Conservation (phyloP, 2,329 filamentous ascomycete genomes). For the Periconia macrospinosa region DNA sequence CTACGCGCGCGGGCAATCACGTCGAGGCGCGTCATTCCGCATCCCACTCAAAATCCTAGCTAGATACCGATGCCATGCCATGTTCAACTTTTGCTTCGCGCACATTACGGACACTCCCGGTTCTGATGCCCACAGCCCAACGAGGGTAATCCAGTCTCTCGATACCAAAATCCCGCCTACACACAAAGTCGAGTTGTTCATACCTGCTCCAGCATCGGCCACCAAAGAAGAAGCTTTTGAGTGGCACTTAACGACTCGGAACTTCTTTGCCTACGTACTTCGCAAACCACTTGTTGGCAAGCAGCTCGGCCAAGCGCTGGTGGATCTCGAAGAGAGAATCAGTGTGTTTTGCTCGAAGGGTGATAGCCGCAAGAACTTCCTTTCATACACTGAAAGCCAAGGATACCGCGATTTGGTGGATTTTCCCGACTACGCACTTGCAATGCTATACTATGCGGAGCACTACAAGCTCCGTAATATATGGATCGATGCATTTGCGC, state of each 20-base stretch:
- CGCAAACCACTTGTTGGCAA: constrained; percentile 68
- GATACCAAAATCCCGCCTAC: constrained; percentile 38
- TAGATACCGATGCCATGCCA: constrained; percentile 59
- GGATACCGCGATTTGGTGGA: constrained; percentile 70
- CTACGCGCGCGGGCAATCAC: constrained; percentile 66
- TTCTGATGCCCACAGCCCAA: constrained; percentile 9
- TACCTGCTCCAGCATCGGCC: constrained; percentile 63
- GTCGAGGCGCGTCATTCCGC: constrained; percentile 68
- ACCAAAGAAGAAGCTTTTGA: constrained; percentile 59
- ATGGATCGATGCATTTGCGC: constrained; percentile 73
- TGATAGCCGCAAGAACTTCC: constrained; percentile 54
- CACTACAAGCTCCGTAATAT: constrained; percentile 63
- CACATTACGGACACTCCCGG: constrained; percentile 26
- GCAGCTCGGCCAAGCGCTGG: constrained; percentile 65
- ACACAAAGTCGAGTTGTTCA: constrained; percentile 61
- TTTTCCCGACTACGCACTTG: constrained; percentile 69
- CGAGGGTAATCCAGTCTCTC: constrained; percentile 31
- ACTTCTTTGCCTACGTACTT: constrained; percentile 73
- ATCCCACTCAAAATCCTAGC: constrained; percentile 63
- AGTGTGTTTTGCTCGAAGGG: constrained; percentile 57
- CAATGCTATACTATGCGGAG: constrained; percentile 69
- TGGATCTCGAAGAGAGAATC: constrained; percentile 67
- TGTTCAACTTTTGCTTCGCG: constrained; percentile 56
- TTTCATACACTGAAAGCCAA: constrained; percentile 67
- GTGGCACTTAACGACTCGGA: constrained; percentile 71